Evolutionary conservation across 1,284 basidiomycete species (phyloP).

Genomic region (Vanrija sp.): DNA sequence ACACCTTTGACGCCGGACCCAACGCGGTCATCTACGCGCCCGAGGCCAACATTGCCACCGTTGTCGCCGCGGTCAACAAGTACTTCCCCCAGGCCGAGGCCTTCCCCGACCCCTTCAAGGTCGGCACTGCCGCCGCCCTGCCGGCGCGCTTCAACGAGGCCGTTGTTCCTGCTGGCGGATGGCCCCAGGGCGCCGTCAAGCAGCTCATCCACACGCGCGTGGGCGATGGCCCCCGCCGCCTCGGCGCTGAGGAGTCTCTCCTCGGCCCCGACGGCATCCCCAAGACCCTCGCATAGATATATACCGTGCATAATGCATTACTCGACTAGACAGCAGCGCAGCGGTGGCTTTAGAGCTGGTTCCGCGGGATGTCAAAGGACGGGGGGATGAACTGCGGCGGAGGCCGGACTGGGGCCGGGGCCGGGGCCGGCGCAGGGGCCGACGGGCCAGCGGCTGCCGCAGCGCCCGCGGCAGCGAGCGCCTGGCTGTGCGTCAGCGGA

Average conservation of each 20-base stretch:
- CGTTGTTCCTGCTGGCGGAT: conserved; percentile 62
- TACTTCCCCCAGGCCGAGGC: conserved; percentile 77
- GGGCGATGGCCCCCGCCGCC: conserved; percentile 76
- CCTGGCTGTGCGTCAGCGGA: too few species aligned
- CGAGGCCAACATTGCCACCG: conserved; percentile 69
- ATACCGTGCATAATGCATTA: background rate
- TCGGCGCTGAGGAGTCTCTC: conserved; percentile 47
- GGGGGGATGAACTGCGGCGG: too few species aligned
- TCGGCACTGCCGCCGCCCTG: conserved; percentile 43
- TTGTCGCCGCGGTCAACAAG: conserved; percentile 67
- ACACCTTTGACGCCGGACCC: conserved; percentile 97
- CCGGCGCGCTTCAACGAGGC: conserved; percentile 70
- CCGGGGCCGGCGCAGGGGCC: too few species aligned
- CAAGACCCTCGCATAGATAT: conserved; percentile 41
- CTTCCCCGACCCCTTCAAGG: conserved; percentile 70
- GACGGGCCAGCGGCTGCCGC: too few species aligned
- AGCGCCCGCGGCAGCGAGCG: too few species aligned
- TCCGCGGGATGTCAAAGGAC: too few species aligned
- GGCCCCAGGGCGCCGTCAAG: conserved; percentile 73
- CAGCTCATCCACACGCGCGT: conserved; percentile 84
- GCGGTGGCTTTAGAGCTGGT: too few species aligned
- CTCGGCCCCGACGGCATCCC: conserved; percentile 49
- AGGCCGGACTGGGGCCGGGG: too few species aligned
- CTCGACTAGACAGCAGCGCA: background rate
- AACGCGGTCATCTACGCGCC: conserved; percentile 97